Evolutionary conservation across 352 stramenopile species (phyloP).

Genomic region (Globisporangium heterothallicum): DNA sequence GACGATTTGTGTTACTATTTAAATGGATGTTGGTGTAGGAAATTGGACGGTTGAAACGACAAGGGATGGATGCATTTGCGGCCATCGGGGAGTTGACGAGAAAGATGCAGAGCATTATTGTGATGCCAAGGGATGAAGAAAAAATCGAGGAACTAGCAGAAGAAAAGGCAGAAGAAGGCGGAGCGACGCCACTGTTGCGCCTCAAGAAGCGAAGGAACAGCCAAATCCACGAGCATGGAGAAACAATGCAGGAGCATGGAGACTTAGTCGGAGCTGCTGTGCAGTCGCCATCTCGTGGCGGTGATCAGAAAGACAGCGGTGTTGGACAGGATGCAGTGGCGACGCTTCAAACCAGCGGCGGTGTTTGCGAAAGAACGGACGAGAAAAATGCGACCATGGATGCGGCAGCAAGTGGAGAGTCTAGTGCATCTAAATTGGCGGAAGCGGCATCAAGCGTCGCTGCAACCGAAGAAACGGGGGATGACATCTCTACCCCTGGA

Average conservation of each 20-base stretch:
- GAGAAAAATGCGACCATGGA: background rate
- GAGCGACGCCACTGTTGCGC: background rate
- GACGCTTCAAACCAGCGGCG: conserved; percentile 1
- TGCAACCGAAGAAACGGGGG: background rate
- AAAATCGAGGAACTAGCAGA: conserved; percentile 3
- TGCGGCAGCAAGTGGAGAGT: background rate
- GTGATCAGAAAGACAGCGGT: background rate
- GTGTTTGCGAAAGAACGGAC: conserved; percentile 2
- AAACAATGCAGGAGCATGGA: background rate
- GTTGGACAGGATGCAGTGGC: background rate
- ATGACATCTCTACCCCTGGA: no score
- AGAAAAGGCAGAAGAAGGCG: background rate
- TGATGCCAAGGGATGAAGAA: conserved; percentile 11
- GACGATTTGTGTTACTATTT: no score
- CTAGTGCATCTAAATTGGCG: background rate
- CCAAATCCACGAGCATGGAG: conserved; percentile 7
- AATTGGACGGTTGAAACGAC: conserved; percentile 64
- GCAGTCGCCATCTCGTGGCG: no score
- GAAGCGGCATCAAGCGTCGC: background rate
- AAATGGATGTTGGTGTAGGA: conserved; percentile 33
- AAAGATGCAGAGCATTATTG: conserved; percentile 62
- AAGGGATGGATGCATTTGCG: conserved; percentile 78
- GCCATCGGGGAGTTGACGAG: conserved; percentile 78
- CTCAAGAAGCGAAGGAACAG: conserved; percentile 8
- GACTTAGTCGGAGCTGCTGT: no score